A percentile compares a stretch with the other conserved stretches of the same genome.
Evolutionary conservation across 2,329 filamentous ascomycete species (phyloP).

Genomic region (Microcyclospora tardicrescens): DNA sequence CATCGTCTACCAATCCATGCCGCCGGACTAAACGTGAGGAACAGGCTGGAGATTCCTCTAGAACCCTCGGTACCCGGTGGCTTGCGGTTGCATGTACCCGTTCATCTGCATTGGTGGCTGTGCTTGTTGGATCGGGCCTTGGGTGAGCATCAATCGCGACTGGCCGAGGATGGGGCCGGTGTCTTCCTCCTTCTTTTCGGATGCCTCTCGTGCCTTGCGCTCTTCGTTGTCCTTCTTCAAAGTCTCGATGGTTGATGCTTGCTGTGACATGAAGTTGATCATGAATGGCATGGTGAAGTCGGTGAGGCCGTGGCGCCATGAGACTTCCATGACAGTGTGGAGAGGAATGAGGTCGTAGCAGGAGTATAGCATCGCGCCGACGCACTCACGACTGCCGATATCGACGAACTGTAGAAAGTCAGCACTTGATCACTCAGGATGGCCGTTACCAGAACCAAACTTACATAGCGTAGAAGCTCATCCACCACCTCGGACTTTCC

Average conservation of each 20-base stretch:
- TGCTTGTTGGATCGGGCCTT: constrained; percentile 56
- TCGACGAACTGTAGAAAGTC: constrained; percentile 71
- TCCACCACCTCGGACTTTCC: constrained; percentile 85
- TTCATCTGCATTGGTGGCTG: constrained; percentile 70
- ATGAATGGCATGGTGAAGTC: constrained; percentile 99
- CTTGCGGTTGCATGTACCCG: constrained; percentile 70
- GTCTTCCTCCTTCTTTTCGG: constrained; percentile 71
- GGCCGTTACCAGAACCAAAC: constrained; percentile 33
- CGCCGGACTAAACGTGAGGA: too few species aligned
- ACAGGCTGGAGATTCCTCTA: neutral
- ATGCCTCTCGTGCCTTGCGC: constrained; percentile 58
- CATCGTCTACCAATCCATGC: too few species aligned
- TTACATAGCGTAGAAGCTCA: constrained; percentile 90
- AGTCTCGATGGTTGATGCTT: constrained; percentile 69
- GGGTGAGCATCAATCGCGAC: constrained; percentile 86
- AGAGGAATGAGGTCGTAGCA: constrained; percentile 96
- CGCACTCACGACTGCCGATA: constrained; percentile 97
- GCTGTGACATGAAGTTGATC: constrained; percentile 94
- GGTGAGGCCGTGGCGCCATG: constrained; percentile 85
- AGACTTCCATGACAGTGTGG: constrained; percentile 86
- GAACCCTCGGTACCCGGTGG: constrained; percentile 41
- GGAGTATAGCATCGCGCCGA: constrained; percentile 98
- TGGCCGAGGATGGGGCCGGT: constrained; percentile 86
- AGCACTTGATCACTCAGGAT: constrained; percentile 8
- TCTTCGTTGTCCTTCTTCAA: constrained; percentile 96